Evolutionary conservation across 2,329 filamentous ascomycete genomes (phyloP), one percentile per base, ranked within the genome.

Genomic region (Neofusicoccum cordaticola): DNA sequence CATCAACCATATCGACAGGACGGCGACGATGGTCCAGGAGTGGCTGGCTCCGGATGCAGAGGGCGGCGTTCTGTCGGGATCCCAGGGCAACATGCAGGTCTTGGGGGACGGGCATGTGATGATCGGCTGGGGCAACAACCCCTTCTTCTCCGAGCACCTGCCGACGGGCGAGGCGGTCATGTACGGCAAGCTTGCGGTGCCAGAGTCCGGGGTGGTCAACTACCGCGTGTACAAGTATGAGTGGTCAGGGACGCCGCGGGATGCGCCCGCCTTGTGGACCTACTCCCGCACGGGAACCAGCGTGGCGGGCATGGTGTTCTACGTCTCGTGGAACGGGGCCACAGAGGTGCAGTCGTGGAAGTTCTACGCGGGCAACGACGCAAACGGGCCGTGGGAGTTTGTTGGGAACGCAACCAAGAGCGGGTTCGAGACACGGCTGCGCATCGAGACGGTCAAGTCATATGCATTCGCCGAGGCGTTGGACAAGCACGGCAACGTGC

Each of bases 191-290:
- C 76, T 85, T 69, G 79, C 69, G 52, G 48, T 42, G 1, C 64
- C 66, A 31, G 51, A 67, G 13, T 60, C 74, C 72, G 50, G 71
- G 3, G 79, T 84, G 2, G 79, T 83, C 69, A 85, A 82, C 61
- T 88, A 88, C 68, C 81, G 85, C 37, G 81, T 80, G 2, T 83
- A 83, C 72, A 84, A 84, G 69, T 82, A 78, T 67, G 75, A 81
- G 63, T 88, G 85, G 84, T 78, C 79, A 2, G 84, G 82, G 0
- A 64, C 45, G 34, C 67, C 67, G 8, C 44, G 58, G 12, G 63
- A 57, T 17, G 58, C 47, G 31, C 67, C 66, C 35, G 45, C 66
- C 4, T 48, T 69, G 15, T 66, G 42, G 63, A 64, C 63, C 9
- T 67, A 64, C 52, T 67, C 67, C 27, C 62, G 52, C 37, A 65